phyloP scores from a whole-genome alignment of 805 yeast genomes.

The Zygoascus ofunaensis region DNA sequence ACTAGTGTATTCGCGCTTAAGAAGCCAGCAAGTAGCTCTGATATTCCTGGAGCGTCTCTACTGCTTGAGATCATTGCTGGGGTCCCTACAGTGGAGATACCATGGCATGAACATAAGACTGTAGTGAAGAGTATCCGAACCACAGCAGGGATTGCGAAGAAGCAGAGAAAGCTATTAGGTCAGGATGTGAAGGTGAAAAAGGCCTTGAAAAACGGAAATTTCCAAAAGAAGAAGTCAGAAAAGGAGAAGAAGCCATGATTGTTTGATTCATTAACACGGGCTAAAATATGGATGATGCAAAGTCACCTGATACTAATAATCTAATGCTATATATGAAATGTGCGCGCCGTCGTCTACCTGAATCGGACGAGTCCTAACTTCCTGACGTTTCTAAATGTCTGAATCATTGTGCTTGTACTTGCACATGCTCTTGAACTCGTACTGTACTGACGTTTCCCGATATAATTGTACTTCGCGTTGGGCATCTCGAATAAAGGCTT shows the following conservation, averaged over 20 bases:
- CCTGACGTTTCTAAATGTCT: not conserved
- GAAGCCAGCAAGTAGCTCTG: not conserved
- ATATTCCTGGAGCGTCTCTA: not conserved
- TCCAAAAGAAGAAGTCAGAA: not conserved
- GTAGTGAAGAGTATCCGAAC: conserved; percentile 5
- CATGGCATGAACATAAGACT: conserved; percentile 6
- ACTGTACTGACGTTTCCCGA: not conserved
- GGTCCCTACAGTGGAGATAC: conserved; percentile 3
- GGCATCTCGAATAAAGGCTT: not conserved
- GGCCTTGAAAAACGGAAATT: not conserved
- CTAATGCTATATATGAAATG: too few species aligned
- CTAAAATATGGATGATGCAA: too few species aligned
- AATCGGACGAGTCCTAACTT: too few species aligned
- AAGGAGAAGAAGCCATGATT: not conserved
- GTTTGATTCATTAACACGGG: too few species aligned
- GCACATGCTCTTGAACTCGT: not conserved
- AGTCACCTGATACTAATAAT: too few species aligned
- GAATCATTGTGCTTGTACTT: not conserved
- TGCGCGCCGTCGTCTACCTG: too few species aligned
- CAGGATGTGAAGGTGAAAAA: not conserved
- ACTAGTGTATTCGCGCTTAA: conserved; percentile 3
- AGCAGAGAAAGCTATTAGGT: not conserved
- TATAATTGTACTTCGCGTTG: not conserved
- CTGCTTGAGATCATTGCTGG: not conserved
- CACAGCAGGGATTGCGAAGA: not conserved